A percentile compares a stretch with the other conserved stretches of the same genome.
Conservation (phyloP, 352 stramenopile genomes). For the Halophytophthora polymorphica region DNA sequence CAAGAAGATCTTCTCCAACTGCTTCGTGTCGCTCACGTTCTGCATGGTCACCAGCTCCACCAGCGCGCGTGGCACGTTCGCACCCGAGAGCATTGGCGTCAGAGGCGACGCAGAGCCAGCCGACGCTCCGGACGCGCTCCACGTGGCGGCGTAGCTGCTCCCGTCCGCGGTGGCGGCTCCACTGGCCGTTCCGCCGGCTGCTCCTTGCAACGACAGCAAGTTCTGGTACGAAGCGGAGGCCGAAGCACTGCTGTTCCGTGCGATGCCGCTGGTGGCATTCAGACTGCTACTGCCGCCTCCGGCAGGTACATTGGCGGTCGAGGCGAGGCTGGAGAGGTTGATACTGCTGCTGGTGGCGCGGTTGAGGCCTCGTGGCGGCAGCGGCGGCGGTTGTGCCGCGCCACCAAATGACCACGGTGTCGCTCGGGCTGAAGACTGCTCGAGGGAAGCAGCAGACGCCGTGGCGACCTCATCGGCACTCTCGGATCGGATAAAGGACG, state of each 20-base stretch:
- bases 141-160: constrained; percentile 37
- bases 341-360: constrained; percentile 18
- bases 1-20: constrained; percentile 71
- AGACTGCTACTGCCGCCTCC: constrained; percentile 23
- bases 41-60: constrained; percentile 75
- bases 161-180: constrained; percentile 9
- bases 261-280: constrained; percentile 21
- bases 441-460: constrained; percentile 2
- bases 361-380: constrained; percentile 29
- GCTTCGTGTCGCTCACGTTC: constrained; percentile 51
- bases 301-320: constrained; percentile 9
- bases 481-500: constrained; percentile 19
- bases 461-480: constrained; percentile 16
- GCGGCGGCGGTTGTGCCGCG: constrained; percentile 24
- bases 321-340: constrained; percentile 23
- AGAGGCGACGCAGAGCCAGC: constrained; percentile 31
- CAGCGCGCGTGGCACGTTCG: constrained; percentile 42
- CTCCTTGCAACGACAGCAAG: constrained; percentile 16
- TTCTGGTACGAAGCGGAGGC: constrained; percentile 22
- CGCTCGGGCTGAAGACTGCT: constrained; percentile 18
- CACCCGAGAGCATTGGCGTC: constrained; percentile 36
- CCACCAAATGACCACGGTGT: constrained; percentile 26
- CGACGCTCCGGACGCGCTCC: constrained; percentile 26
- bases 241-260: constrained; percentile 11
- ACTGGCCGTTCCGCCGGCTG: constrained; percentile 1